Conservation (phyloP, 768 basidiomycete species). For the Agaricus subrufescens region DNA sequence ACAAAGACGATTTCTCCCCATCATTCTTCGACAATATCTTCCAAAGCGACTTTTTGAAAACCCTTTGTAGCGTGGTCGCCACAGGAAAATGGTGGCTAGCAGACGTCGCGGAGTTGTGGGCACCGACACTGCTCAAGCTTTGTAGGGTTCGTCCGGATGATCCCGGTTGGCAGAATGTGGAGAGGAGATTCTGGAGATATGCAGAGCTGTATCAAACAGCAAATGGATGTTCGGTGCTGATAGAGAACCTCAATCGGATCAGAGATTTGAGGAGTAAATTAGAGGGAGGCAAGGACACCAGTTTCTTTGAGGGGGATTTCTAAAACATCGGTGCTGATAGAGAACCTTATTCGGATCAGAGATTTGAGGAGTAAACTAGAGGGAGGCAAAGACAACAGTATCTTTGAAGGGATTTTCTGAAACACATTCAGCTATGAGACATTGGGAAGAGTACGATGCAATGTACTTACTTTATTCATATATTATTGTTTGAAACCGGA, state of each 20-base stretch:
- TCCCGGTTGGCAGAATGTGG: constrained; percentile 26
- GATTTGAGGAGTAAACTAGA: neutral
- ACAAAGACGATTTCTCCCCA: constrained; percentile 9
- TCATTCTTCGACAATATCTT: constrained; percentile 25
- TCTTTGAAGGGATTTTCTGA: constrained; percentile 3
- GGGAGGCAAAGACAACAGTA: neutral
- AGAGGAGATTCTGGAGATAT: constrained; percentile 22
- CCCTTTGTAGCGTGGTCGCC: constrained; percentile 24
- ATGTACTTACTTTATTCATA: neutral
- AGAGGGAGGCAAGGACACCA: neutral
- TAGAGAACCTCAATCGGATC: neutral
- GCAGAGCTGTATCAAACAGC: constrained; percentile 18
- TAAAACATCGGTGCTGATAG: neutral
- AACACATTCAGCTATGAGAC: too few relatives aligned
- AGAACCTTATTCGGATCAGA: neutral
- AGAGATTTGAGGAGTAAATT: neutral
- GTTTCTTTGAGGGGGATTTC: constrained; percentile 5
- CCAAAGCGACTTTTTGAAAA: constrained; percentile 33
- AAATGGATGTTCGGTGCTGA: constrained; percentile 10
- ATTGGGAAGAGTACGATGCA: neutral
- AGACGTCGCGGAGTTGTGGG: constrained; percentile 32
- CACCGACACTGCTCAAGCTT: constrained; percentile 29
- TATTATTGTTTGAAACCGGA: constrained; percentile 2
- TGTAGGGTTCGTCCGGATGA: constrained; percentile 27
- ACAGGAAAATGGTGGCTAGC: constrained; percentile 32